Evolutionary conservation across 2,329 filamentous ascomycete species (phyloP), one percentile per base, ranked within the genome.

Genomic region (Colletotrichum cereale): DNA sequence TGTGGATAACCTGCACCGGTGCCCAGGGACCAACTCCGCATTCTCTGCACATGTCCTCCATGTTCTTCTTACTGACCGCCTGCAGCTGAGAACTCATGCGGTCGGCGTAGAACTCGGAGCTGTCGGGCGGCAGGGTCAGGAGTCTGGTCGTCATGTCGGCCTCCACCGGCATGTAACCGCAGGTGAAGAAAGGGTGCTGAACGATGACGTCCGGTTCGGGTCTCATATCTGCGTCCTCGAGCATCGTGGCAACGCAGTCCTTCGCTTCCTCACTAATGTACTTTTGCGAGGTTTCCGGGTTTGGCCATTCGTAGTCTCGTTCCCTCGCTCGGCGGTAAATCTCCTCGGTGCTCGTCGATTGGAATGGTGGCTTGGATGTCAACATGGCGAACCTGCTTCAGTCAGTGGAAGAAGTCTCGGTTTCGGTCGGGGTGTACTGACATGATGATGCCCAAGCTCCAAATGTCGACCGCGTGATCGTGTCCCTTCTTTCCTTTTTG

Each of bases 371-470:
- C 77, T 96, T 97, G 26, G 96, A 97, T 10, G 96, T 96, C 57
- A 98, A 92, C 90, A 99, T 96, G 60, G 96, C 97, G 83, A 97
- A 98, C 81, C 92, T 94, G 75, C 2, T 21, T 8, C 36, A 42
- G 73, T 80, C 42, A 83, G 79, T 66, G 69, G 50, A 26, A 31
- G 53, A 75, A n/a, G 29, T 7, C n/a, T 11, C 14, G 18, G 34
- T 11, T 24, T 31, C 6, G 7, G 5, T 16, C 18, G 26, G 34
- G 36, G 12, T 53, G n/a, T 36, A 77, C 90, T 85, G 84, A 95
- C 91, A 97, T 95, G 80, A 99, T 99, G 75, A 99, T 96, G 26
- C 97, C 96, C 79, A 99, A 87, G 55, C 96, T 97, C 97, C 97
- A 99, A 67, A 99, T 93, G 80, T 99, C 96, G 4, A 99, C 96